Percentiles rank a stretch among this genome's conserved stretches.
Conservation (phyloP, 1,139 yeast genomes). For the Nadsonia commutata region DNA sequence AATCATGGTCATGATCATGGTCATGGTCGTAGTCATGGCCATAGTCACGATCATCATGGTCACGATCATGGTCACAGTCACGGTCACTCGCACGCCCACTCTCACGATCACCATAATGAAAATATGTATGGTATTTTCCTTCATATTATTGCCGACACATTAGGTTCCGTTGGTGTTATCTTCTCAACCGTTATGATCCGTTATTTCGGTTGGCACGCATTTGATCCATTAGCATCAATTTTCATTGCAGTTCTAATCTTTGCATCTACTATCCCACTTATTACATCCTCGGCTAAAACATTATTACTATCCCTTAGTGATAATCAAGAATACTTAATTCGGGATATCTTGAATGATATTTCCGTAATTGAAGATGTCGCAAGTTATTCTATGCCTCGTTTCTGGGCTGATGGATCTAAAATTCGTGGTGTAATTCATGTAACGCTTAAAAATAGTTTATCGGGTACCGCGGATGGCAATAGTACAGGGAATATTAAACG, state of each 20-base stretch:
- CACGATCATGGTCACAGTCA: conserved; percentile 11
- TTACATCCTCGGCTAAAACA: conserved; percentile 65
- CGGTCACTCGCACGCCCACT: conserved; percentile 8
- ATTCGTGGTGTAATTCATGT: conserved; percentile 40
- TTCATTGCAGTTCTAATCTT: conserved; percentile 73
- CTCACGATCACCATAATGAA: conserved; percentile 33
- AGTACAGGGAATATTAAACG: too few species aligned
- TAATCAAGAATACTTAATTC: conserved; percentile 43
- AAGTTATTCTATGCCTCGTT: conserved; percentile 76
- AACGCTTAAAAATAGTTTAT: neutral
- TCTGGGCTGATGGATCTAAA: conserved; percentile 60
- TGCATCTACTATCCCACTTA: conserved; percentile 67
- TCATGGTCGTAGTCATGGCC: conserved; percentile 19
- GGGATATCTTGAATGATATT: conserved; percentile 53
- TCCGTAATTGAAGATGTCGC: conserved; percentile 63
- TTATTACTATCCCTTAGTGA: conserved; percentile 48
- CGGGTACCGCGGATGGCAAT: too few species aligned
- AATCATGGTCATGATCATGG: conserved; percentile 56
- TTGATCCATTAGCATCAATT: conserved; percentile 86
- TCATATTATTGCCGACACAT: conserved; percentile 86
- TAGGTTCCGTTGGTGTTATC: conserved; percentile 94
- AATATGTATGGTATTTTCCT: conserved; percentile 91
- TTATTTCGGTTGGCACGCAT: conserved; percentile 39
- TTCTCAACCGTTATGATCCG: conserved; percentile 51
- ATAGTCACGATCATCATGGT: conserved; percentile 15